Evolutionary conservation across 2,329 filamentous ascomycete species (phyloP), one percentile per base, ranked within the genome.

Genomic region (Chaetomium strumarium): DNA sequence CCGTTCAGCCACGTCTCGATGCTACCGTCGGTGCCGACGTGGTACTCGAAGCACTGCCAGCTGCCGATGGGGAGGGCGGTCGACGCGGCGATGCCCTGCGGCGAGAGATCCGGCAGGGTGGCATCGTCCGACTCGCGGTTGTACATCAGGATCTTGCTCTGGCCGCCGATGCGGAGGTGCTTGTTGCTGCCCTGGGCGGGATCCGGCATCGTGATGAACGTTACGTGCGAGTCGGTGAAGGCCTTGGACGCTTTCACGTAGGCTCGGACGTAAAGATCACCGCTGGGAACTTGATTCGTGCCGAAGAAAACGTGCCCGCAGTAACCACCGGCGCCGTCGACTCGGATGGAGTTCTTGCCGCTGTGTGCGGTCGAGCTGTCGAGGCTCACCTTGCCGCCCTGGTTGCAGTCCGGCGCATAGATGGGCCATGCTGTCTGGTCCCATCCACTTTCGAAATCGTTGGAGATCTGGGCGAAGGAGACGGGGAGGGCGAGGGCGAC

Each of bases 191-290:
- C 78, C 55, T 79, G 78, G 2, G 76, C 71, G 0, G 77, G 69
- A 67, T 83, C 80, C 2, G 79, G 75, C 78, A 83, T 82, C 17
- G 79, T 82, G 68, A 83, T 83, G 71, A 83, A 83, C 43, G 78
- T 75, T 56, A 83, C 77, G 67, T 84, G 80, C 17, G 76, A 72
- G 65, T 75, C 73, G 7, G 77, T 81, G n/a, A 84, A 68, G 51
- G 80, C 74, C 58, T 75, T 80, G 46, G 74, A 71, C 2, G 77
- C 72, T 68, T 81, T 80, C 79, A 83, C 53, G 58, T 68, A 83
- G 16, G 72, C 69, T 57, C 79, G 64, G 20, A 83, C 78, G 51
- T 81, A 83, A 49, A 83, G 68, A 62, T 83, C 75, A 2, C 80
- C 79, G 47, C 63, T 72, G 0, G 80, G 80, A 2, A 83, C 68